Conservation (phyloP, 1,284 basidiomycete genomes). For the Inonotus obliquus region DNA sequence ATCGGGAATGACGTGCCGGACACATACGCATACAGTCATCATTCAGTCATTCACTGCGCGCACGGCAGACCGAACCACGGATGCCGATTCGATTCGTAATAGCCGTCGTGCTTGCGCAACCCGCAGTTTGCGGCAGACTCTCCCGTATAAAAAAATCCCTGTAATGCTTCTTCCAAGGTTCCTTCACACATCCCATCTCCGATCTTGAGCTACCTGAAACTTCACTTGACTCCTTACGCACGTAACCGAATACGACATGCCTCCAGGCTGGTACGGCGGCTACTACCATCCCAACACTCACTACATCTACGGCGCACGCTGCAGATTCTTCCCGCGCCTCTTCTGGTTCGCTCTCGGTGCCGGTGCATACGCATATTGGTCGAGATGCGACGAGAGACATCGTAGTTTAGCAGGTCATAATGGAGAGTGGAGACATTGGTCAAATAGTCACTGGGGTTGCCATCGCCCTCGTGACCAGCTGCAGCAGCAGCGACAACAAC, state of each 20-base stretch:
- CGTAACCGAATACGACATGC: background rate
- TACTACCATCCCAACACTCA: background rate
- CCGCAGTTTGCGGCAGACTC: background rate
- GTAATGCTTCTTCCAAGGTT: background rate
- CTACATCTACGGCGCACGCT: conserved; percentile 21
- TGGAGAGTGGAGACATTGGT: conserved; percentile 23
- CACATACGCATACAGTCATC: background rate
- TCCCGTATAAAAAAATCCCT: background rate
- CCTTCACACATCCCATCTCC: background rate
- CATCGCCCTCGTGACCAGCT: background rate
- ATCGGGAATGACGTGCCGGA: background rate
- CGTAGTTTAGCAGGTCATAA: conserved; percentile 31
- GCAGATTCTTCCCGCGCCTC: conserved; percentile 47
- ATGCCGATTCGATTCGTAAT: background rate
- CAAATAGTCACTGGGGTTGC: background rate
- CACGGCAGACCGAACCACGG: background rate
- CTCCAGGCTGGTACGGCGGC: background rate
- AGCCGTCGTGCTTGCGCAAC: background rate
- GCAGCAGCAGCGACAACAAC: background rate
- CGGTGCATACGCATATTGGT: conserved; percentile 45
- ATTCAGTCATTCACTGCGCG: no score
- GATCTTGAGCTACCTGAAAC: background rate
- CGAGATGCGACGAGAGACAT: conserved; percentile 23
- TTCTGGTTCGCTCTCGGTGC: conserved; percentile 67
- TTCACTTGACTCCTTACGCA: no score